Conservation (phyloP, 139 green algal genomes). For the Edaphochlamys debaryana region DNA sequence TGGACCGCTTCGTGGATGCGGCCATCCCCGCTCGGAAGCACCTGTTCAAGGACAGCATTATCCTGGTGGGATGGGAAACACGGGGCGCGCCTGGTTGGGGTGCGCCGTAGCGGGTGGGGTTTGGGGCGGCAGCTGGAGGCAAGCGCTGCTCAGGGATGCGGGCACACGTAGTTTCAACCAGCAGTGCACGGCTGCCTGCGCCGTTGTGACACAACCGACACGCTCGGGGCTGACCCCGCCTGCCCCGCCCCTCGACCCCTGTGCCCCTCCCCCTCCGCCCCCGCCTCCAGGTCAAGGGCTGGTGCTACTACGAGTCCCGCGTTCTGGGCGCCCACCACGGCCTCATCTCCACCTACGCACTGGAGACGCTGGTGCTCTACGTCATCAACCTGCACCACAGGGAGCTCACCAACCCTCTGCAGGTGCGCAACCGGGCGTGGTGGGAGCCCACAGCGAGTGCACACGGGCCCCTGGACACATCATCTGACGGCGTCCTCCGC, state of each 20-base stretch:
- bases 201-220: too few species aligned
- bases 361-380: conserved; percentile 97
- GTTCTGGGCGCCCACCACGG: conserved; percentile 95
- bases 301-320: conserved; percentile 97
- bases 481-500: too few species aligned
- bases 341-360: conserved; percentile 95
- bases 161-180: too few species aligned
- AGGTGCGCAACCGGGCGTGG: conserved; percentile 59
- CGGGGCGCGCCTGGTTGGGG: background rate
- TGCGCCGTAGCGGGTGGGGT: too few species aligned
- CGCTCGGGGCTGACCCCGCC: too few species aligned
- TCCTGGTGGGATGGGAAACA: conserved; percentile 75
- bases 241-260: too few species aligned
- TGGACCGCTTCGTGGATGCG: conserved; percentile 76
- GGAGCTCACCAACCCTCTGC: conserved; percentile 74
- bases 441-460: too few species aligned
- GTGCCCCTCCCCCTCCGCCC: too few species aligned
- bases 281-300: conserved; percentile 90
- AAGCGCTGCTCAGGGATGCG: too few species aligned
- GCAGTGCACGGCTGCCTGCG: too few species aligned
- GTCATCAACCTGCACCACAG: conserved; percentile 89
- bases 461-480: too few species aligned
- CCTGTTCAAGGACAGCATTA: conserved; percentile 96
- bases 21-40: conserved; percentile 63
- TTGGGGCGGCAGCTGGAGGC: too few species aligned